These are phyloP conservation scores for Penicillium sp. DNA, from an alignment of 2,329 filamentous ascomycete genomes.

Conservation along the genomic window DNA sequence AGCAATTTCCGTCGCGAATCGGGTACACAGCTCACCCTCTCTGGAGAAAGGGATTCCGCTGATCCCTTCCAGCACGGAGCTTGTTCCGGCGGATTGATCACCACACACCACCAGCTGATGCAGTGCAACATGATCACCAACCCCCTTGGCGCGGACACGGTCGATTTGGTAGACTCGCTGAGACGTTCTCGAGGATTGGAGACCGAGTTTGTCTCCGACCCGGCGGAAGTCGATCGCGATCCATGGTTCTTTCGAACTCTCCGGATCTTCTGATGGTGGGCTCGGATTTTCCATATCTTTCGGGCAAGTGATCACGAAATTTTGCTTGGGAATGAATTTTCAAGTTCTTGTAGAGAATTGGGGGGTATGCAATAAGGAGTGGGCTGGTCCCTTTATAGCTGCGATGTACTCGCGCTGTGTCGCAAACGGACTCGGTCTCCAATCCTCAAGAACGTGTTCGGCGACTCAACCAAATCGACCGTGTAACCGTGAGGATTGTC, in stretches of 20 bases:
- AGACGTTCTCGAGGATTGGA: conserved; percentile 6
- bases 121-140: conserved; percentile 50
- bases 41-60: conserved; percentile 61
- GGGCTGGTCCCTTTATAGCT: neutral
- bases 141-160: conserved; percentile 52
- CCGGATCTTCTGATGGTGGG: neutral
- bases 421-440: neutral
- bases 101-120: conserved; percentile 64
- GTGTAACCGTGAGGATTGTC: conserved; percentile 30
- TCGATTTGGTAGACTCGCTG: conserved; percentile 54
- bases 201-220: neutral
- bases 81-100: conserved; percentile 63
- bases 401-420: neutral
- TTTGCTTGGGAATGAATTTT: neutral
- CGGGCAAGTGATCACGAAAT: neutral
- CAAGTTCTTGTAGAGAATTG: neutral
- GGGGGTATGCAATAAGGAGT: neutral
- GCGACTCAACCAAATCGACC: conserved; percentile 55
- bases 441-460: conserved; percentile 7
- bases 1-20: conserved; percentile 61
- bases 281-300: neutral
- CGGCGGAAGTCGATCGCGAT: neutral
- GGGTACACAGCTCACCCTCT: conserved; percentile 59
- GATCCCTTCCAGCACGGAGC: conserved; percentile 58
- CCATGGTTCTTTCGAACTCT: neutral